Conservation (phyloP, 352 stramenopile genomes). For the Pythium rhizo-oryzae region DNA sequence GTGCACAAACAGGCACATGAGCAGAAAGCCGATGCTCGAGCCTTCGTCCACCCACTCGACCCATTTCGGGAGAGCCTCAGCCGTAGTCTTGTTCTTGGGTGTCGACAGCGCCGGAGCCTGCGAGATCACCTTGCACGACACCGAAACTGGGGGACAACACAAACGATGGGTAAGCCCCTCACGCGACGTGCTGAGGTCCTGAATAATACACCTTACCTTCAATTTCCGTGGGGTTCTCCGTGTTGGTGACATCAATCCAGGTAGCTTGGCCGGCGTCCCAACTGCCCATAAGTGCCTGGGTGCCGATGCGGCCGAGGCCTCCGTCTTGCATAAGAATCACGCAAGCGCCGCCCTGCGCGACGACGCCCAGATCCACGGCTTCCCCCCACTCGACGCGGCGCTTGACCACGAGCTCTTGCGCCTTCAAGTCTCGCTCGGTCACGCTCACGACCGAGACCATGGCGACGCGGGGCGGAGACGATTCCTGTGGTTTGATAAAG, state of each 20-base stretch:
- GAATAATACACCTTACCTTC: slow-evolving; percentile 34
- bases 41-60: slow-evolving; percentile 78
- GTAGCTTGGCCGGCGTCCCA: slow-evolving; percentile 77
- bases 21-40: slow-evolving; percentile 75
- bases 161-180: not conserved
- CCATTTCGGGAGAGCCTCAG: slow-evolving; percentile 62
- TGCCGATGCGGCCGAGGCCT: slow-evolving; percentile 73
- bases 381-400: slow-evolving; percentile 73
- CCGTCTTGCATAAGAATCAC: slow-evolving; percentile 80
- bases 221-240: slow-evolving; percentile 67
- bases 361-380: slow-evolving; percentile 71
- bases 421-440: slow-evolving; percentile 58
- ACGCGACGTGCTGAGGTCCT: not conserved
- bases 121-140: slow-evolving; percentile 74
- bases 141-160: slow-evolving; percentile 44
- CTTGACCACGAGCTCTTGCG: slow-evolving; percentile 70
- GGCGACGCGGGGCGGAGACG: slow-evolving; percentile 60
- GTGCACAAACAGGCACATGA: slow-evolving; percentile 86
- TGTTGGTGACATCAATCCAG: slow-evolving; percentile 79
- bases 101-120: slow-evolving; percentile 34
- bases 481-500: slow-evolving; percentile 72
- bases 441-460: slow-evolving; percentile 80
- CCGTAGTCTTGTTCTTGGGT: slow-evolving; percentile 30
- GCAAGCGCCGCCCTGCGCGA: slow-evolving; percentile 74
- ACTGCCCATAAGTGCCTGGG: slow-evolving; percentile 82